Percentiles rank a stretch among this genome's conserved stretches.
Evolutionary conservation across 2,329 filamentous ascomycete species (phyloP).

Genomic region (Pestalotiopsis sp.): DNA sequence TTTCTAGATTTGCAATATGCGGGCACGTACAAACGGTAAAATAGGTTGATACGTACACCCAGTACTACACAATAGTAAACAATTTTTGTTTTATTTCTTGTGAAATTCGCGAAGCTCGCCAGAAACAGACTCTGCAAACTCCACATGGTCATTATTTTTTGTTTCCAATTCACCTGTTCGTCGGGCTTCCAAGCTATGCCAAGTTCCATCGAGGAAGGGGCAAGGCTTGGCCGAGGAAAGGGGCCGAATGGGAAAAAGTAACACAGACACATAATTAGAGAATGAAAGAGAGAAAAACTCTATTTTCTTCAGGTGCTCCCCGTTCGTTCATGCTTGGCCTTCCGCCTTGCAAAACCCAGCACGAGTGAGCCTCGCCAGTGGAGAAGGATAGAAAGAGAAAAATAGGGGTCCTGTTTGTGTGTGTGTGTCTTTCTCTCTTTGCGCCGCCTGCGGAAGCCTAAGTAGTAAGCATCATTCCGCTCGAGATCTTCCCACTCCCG

Average conservation of each 20-base stretch:
- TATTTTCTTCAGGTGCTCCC: background rate
- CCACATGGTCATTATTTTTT: background rate
- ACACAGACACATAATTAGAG: too few relatives aligned
- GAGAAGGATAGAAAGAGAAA: background rate
- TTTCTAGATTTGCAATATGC: background rate
- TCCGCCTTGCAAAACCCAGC: background rate
- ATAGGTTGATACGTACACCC: background rate
- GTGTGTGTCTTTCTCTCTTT: background rate
- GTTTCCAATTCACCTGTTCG: background rate
- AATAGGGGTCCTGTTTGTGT: background rate
- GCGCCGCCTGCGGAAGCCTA: background rate
- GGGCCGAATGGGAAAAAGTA: background rate
- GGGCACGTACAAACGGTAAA: background rate
- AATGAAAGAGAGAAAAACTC: background rate
- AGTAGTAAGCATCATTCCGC: background rate
- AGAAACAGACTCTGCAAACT: background rate
- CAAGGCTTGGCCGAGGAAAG: background rate
- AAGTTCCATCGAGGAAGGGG: background rate
- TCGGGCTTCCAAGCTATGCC: background rate
- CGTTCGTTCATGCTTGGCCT: background rate
- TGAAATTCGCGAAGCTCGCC: background rate
- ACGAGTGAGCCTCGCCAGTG: background rate
- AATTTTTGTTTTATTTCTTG: background rate
- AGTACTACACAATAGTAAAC: background rate
- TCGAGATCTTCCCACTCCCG: background rate